Conservation (phyloP, 176 grass and related monocot genomes). For the Zizania latifolia region DNA sequence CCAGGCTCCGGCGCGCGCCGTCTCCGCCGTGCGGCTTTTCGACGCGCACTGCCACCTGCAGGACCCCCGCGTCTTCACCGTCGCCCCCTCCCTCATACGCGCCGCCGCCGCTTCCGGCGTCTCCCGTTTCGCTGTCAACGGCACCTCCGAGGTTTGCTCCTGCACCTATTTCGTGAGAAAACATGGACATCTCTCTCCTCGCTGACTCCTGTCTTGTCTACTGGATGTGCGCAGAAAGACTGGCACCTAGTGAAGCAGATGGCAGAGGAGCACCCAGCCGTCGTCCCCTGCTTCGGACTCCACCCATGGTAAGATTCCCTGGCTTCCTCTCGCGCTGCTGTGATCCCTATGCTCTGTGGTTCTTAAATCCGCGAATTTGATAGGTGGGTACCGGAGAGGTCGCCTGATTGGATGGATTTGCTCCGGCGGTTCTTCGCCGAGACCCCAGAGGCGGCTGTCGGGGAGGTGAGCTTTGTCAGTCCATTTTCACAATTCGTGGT, state of each 20-base stretch:
- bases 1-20: slow-evolving; percentile 10
- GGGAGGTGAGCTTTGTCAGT: slow-evolving; percentile 47
- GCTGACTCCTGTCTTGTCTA: not conserved
- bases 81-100: slow-evolving; percentile 51
- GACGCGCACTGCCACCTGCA: slow-evolving; percentile 94
- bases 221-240: slow-evolving; percentile 43
- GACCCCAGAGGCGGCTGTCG: slow-evolving; percentile 60
- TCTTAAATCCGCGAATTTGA: not conserved
- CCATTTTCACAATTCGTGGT: not conserved
- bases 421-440: slow-evolving; percentile 51
- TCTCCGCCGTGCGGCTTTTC: slow-evolving; percentile 46
- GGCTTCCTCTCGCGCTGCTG: not conserved
- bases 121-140: slow-evolving; percentile 62
- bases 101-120: slow-evolving; percentile 60
- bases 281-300: slow-evolving; percentile 80
- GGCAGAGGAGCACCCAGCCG: slow-evolving; percentile 56
- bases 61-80: slow-evolving; percentile 51
- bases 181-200: not conserved
- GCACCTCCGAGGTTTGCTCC: slow-evolving; percentile 53
- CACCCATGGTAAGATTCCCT: slow-evolving; percentile 57
- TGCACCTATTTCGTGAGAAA: not conserved
- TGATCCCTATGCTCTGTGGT: not conserved
- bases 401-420: slow-evolving; percentile 63
- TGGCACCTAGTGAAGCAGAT: slow-evolving; percentile 77
- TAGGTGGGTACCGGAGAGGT: slow-evolving; percentile 74